Evolutionary conservation across 306 rosid genomes (phyloP), one percentile per base, ranked within the genome.

Genomic region (Crotalaria pallida): DNA sequence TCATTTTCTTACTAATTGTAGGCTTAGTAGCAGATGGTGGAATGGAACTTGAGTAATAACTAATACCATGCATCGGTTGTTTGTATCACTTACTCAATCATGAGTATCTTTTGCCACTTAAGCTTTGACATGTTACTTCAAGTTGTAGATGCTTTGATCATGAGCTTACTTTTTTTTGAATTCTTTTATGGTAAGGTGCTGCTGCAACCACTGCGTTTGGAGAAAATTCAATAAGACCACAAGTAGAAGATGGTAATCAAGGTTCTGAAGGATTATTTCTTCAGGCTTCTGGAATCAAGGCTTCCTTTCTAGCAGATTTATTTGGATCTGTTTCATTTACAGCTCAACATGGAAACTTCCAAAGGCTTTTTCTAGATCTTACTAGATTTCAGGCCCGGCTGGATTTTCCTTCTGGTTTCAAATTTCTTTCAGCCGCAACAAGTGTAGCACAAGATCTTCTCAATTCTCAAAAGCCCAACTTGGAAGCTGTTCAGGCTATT

Each of bases 331-430:
- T 81, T 21, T 81, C 92, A 8, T 80, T 94, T 71, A 80, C 96
- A 44, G 96, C 97, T 41, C 99, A 90, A 75, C 65, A 72, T 60
- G 97, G 99, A 73, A 87, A 80, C 84, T 94, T 85, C 73, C 99
- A 91, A 80, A 77, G 80, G 81, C 78, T 7, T 61, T 85, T 66
- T 72, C 75, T 94, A 63, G 99, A 91, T 75, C 97, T 88, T 55
- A 80, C 95, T 0, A 84, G 87, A 19, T 85, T 94, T 83, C 93
- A 88, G 48, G 92, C 92, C 58, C 78, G 86, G 70, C 24, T 94
- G 50, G 90, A 94, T 74, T 87, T 90, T 74, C 88, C 90, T 67
- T 88, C 91, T 62, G 97, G 99, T 62, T 74, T 75, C 47, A 88
- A 83, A 75, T 88, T 94, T 65, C 83, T 94, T 78, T 80, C 83